phyloP scores from a whole-genome alignment of 106 monocot genomes.

The Acorus gramineus region DNA sequence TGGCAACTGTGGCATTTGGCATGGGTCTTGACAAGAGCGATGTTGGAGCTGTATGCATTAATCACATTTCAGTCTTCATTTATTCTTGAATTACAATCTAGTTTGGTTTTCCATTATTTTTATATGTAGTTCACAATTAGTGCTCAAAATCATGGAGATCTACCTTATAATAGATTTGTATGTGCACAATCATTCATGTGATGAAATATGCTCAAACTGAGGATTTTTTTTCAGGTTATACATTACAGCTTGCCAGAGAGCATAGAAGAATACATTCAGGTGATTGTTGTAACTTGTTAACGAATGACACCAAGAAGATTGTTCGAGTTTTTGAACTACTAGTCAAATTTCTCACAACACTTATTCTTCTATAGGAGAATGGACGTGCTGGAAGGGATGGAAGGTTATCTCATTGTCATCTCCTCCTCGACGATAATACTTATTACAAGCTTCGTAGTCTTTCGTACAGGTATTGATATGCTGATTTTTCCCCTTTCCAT shows the following conservation, averaged over 20 bases:
- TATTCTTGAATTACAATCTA: background rate
- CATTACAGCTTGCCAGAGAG: constrained; percentile 97
- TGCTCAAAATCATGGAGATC: no score
- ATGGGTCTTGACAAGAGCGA: constrained; percentile 99
- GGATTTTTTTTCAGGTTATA: constrained; percentile 53
- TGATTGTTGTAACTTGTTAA: constrained; percentile 13
- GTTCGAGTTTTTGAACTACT: background rate
- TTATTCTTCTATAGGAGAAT: constrained; percentile 55
- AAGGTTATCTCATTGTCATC: constrained; percentile 67
- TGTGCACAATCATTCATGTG: background rate
- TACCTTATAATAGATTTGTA: no score
- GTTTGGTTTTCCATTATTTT: background rate
- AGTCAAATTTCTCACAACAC: background rate
- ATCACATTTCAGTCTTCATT: background rate
- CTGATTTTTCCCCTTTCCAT: constrained; percentile 1
- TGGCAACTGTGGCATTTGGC: constrained; percentile 99
- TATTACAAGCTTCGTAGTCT: constrained; percentile 87
- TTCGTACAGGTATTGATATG: constrained; percentile 45
- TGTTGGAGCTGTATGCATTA: constrained; percentile 64
- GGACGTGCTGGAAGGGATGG: constrained; percentile 99
- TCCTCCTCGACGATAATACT: constrained; percentile 59
- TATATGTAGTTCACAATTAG: no score
- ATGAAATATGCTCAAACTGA: background rate
- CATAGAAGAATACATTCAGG: constrained; percentile 95
- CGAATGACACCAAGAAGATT: background rate